Percentiles rank a stretch among this genome's conserved stretches.
Conservation (phyloP, 2,329 filamentous ascomycete species). For the Calonectria leucothoes region DNA sequence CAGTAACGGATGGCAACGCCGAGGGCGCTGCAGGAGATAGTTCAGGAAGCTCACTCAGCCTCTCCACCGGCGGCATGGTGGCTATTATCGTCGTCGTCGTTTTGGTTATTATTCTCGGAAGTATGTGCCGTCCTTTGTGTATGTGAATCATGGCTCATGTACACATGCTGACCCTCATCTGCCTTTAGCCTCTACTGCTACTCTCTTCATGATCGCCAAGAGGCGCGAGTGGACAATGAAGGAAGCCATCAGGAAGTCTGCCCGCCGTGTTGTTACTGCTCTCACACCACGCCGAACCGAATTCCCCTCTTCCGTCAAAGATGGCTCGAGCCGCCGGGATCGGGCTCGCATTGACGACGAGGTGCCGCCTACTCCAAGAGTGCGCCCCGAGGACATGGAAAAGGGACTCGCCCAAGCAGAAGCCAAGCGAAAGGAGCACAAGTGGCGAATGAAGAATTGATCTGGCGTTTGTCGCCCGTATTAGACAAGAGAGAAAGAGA, state of each 20-base stretch:
- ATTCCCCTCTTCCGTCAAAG: constrained; percentile 69
- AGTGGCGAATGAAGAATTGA: constrained; percentile 30
- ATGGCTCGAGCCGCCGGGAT: constrained; percentile 47
- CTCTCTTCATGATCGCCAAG: constrained; percentile 84
- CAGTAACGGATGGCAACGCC: constrained; percentile 58
- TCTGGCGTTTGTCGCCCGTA: no score
- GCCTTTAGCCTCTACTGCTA: constrained; percentile 69
- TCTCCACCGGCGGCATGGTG: constrained; percentile 77
- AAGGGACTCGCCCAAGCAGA: constrained; percentile 61
- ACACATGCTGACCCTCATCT: neutral
- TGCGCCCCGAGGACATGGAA: constrained; percentile 67
- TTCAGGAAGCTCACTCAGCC: constrained; percentile 65
- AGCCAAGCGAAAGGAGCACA: constrained; percentile 48
- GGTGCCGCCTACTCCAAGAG: constrained; percentile 68
- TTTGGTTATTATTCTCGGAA: constrained; percentile 74
- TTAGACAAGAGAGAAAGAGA: no score
- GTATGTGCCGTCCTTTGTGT: constrained; percentile 61
- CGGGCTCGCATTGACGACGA: constrained; percentile 63
- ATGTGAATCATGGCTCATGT: neutral
- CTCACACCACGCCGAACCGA: constrained; percentile 72
- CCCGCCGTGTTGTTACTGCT: constrained; percentile 69
- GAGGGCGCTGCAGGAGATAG: constrained; percentile 75
- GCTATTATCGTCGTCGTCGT: constrained; percentile 81
- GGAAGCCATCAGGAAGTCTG: constrained; percentile 77
- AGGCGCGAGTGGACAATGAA: constrained; percentile 86